phyloP scores from a whole-genome alignment of 352 stramenopile genomes.

The Pythium monospermum region DNA sequence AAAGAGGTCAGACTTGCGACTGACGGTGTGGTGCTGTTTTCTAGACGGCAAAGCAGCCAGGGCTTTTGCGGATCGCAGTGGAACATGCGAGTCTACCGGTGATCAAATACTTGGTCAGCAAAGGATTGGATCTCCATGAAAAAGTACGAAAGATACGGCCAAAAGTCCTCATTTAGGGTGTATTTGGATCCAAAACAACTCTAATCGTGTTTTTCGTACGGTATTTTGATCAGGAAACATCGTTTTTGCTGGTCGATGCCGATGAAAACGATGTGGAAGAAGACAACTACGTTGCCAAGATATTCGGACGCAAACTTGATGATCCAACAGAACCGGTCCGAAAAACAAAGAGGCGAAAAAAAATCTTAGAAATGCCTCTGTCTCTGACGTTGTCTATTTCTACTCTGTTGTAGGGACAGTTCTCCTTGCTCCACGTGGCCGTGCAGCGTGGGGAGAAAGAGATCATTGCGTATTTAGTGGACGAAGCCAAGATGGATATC shows the following conservation, averaged over 20 bases:
- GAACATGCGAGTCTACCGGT: neutral
- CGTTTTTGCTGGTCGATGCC: neutral
- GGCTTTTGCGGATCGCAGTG: neutral
- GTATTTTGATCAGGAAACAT: neutral
- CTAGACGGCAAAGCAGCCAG: neutral
- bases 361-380: too few species aligned
- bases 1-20: neutral
- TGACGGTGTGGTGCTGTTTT: neutral
- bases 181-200: too few species aligned
- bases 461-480: conserved; percentile 2
- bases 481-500: neutral
- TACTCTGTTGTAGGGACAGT: neutral
- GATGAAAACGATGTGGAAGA: neutral
- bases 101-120: neutral
- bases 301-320: too few species aligned
- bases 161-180: too few species aligned
- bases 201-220: too few species aligned
- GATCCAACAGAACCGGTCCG: too few species aligned
- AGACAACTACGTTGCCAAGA: neutral
- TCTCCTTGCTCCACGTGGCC: conserved; percentile 1
- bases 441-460: conserved; percentile 1
- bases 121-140: neutral
- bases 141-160: too few species aligned
- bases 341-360: too few species aligned
- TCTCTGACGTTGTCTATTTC: too few species aligned